A percentile compares a stretch with the other conserved stretches of the same genome.
These are phyloP conservation scores for Pythium brachiatum DNA, from an alignment of 352 stramenopile genomes.

Conservation along the genomic window DNA sequence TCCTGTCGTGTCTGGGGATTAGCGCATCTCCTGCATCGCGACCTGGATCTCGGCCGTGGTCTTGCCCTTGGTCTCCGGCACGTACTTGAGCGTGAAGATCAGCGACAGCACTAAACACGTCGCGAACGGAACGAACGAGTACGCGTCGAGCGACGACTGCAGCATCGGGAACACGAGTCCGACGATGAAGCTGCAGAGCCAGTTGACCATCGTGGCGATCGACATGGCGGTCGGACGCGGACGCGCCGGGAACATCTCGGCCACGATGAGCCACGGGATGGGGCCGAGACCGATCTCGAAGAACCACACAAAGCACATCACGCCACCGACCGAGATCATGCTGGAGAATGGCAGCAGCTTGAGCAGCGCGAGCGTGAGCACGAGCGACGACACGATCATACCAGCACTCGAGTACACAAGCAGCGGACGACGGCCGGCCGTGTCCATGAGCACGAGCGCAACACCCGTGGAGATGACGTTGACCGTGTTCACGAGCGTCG, in stretches of 20 bases:
- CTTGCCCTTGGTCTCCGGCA: slow-evolving; percentile 84
- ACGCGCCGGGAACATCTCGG: slow-evolving; percentile 91
- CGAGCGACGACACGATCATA: slow-evolving; percentile 40
- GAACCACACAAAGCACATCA: slow-evolving; percentile 55
- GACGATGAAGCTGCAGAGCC: slow-evolving; percentile 92
- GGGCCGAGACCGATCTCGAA: slow-evolving; percentile 60
- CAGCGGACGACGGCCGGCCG: slow-evolving; percentile 36
- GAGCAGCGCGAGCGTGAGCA: slow-evolving; percentile 42
- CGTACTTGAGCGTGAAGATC: slow-evolving; percentile 57
- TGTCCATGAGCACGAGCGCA: slow-evolving; percentile 46
- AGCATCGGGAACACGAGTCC: slow-evolving; percentile 89
- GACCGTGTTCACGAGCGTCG: slow-evolving; percentile 35
- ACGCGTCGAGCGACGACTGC: slow-evolving; percentile 67
- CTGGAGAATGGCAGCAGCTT: slow-evolving; percentile 41
- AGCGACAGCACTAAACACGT: slow-evolving; percentile 54
- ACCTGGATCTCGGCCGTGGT: slow-evolving; percentile 40
- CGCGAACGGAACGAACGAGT: slow-evolving; percentile 84
- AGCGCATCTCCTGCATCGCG: slow-evolving; percentile 33
- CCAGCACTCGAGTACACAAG: slow-evolving; percentile 43
- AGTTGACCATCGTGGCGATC: slow-evolving; percentile 89
- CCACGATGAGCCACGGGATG: slow-evolving; percentile 92
- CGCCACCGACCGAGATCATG: slow-evolving; percentile 42
- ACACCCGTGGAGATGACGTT: slow-evolving; percentile 50
- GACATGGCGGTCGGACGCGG: slow-evolving; percentile 83
- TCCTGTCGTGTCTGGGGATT: neutral